These are phyloP conservation scores for Colletotrichum tropicale DNA, from an alignment of 2,329 filamentous ascomycete species.

Conservation along the genomic window DNA sequence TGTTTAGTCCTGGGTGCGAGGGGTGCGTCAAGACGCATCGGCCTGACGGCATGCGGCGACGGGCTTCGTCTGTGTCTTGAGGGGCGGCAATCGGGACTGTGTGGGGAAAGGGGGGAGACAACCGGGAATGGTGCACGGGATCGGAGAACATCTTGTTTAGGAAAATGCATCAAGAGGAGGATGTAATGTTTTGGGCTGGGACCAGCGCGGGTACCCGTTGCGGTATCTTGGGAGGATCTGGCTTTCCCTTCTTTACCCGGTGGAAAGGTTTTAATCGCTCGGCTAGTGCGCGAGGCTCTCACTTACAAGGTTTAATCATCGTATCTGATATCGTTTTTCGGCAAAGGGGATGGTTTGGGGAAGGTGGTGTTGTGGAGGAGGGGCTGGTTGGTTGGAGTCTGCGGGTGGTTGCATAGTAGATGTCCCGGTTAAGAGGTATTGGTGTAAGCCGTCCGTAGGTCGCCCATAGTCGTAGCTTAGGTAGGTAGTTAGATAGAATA, in stretches of 20 bases:
- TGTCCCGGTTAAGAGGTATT: not conserved
- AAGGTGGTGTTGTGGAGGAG: not conserved
- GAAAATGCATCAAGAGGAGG: not conserved
- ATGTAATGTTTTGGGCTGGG: not conserved
- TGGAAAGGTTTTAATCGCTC: not conserved
- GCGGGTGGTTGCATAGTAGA: not conserved
- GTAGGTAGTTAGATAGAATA: not conserved
- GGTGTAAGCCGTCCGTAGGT: not conserved
- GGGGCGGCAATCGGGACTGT: not conserved
- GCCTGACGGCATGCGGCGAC: constrained; percentile 10
- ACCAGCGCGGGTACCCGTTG: not conserved
- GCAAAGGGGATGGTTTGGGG: not conserved
- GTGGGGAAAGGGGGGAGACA: not conserved
- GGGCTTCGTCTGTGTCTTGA: constrained; percentile 10
- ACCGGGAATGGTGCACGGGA: not conserved
- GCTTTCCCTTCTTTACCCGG: not conserved
- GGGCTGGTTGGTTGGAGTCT: not conserved
- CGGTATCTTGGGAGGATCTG: not conserved
- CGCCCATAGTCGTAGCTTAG: not conserved
- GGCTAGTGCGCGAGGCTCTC: not conserved
- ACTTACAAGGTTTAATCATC: not conserved
- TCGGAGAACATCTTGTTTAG: not conserved
- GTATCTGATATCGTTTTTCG: not conserved
- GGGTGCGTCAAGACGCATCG: constrained; percentile 13
- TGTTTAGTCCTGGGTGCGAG: constrained; percentile 14